phyloP scores from a whole-genome alignment of 2,329 filamentous ascomycete species.

The Ophiocordyceps unilateralis region DNA sequence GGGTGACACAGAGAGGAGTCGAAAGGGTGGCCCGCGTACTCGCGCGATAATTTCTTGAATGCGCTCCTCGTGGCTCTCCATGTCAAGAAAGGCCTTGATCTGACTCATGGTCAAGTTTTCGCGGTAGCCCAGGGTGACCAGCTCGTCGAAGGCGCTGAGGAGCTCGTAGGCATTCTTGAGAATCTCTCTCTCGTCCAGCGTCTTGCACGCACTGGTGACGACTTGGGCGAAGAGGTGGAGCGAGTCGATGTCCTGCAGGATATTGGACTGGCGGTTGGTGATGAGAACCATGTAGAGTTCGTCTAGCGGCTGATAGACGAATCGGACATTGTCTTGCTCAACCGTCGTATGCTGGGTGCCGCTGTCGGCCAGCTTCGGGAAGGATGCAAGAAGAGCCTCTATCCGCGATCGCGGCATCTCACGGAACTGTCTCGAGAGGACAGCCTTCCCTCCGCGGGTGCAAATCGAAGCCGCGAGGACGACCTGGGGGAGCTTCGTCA shows the following conservation, averaged over 20 bases:
- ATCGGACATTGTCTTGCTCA: slow-evolving; percentile 98
- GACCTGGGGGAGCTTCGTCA: slow-evolving; percentile 41
- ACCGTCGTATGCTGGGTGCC: slow-evolving; percentile 96
- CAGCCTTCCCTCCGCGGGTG: slow-evolving; percentile 93
- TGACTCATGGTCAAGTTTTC: slow-evolving; percentile 93
- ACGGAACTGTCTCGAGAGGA: slow-evolving; percentile 92
- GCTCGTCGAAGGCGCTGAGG: slow-evolving; percentile 89
- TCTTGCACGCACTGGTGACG: slow-evolving; percentile 91
- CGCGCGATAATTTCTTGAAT: slow-evolving; percentile 96
- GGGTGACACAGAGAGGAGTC: neutral
- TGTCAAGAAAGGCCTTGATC: slow-evolving; percentile 98
- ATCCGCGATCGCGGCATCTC: slow-evolving; percentile 95
- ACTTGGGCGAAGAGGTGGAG: slow-evolving; percentile 96
- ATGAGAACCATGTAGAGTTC: slow-evolving; percentile 99
- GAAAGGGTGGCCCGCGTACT: slow-evolving; percentile 28
- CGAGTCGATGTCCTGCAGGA: slow-evolving; percentile 96
- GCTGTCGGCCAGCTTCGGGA: slow-evolving; percentile 91
- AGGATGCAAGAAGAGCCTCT: slow-evolving; percentile 89
- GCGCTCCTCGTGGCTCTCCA: slow-evolving; percentile 97
- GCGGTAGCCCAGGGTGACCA: slow-evolving; percentile 87
- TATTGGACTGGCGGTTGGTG: slow-evolving; percentile 98
- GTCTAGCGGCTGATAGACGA: slow-evolving; percentile 96
- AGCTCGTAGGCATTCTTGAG: slow-evolving; percentile 89
- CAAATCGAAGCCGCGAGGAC: slow-evolving; percentile 98
- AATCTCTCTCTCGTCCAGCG: slow-evolving; percentile 88